A percentile compares a stretch with the other conserved stretches of the same genome.
These are phyloP conservation scores for Debaryomyces singareniensis DNA, from an alignment of 1,139 yeast species.

Conservation along the genomic window DNA sequence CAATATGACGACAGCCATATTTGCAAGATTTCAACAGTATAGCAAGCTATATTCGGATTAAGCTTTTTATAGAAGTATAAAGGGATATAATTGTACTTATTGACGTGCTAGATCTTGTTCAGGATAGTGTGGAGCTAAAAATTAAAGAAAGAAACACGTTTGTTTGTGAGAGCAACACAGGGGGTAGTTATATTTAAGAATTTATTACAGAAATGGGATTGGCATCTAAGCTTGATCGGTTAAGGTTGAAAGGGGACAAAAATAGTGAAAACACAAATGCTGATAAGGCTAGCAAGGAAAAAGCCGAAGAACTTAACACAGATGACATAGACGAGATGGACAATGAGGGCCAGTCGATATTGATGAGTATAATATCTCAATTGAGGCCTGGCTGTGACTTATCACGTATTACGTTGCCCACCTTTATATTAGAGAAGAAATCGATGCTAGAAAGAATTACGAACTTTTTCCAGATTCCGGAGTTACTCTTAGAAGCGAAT, in stretches of 20 bases:
- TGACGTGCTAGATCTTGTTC: too few species aligned
- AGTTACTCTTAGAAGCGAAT: constrained; percentile 66
- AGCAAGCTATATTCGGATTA: too few species aligned
- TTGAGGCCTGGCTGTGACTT: constrained; percentile 90
- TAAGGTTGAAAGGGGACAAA: constrained; percentile 15
- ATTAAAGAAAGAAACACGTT: not conserved
- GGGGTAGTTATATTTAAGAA: not conserved
- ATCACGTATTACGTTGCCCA: constrained; percentile 86
- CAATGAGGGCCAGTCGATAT: constrained; percentile 79
- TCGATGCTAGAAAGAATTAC: constrained; percentile 95
- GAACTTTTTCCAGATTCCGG: constrained; percentile 81
- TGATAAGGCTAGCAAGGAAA: constrained; percentile 1
- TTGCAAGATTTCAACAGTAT: too few species aligned
- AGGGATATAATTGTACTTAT: too few species aligned
- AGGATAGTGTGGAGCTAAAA: too few species aligned
- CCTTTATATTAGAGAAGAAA: constrained; percentile 89
- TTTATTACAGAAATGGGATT: constrained; percentile 23
- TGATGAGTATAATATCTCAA: constrained; percentile 83
- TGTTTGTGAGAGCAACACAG: not conserved
- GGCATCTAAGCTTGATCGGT: constrained; percentile 28
- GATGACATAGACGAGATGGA: constrained; percentile 90
- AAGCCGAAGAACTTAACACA: constrained; percentile 11
- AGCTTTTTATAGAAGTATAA: too few species aligned
- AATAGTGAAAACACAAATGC: constrained; percentile 3
- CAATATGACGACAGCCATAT: too few species aligned